These are phyloP conservation scores for Omphalotus guepiniiformis DNA, from an alignment of 768 basidiomycete species.

Conservation along the genomic window DNA sequence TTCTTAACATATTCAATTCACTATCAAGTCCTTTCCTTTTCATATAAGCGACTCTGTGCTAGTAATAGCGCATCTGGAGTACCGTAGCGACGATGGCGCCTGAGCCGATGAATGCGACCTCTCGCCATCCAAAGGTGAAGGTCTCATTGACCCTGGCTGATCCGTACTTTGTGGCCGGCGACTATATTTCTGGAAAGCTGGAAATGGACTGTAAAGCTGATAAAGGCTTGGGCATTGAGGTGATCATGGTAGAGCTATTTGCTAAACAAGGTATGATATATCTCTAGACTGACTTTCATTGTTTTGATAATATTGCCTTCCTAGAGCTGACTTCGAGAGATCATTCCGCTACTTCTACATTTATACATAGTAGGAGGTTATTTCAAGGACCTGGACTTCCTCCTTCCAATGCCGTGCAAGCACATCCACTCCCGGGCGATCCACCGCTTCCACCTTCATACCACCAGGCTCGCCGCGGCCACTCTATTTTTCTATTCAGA, in stretches of 20 bases:
- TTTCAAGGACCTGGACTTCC: slow-evolving; percentile 83
- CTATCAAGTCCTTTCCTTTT: no score
- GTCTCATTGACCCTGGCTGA: slow-evolving; percentile 59
- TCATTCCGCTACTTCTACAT: slow-evolving; percentile 76
- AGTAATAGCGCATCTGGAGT: no score
- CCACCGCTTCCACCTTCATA: slow-evolving; percentile 61
- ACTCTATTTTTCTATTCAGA: slow-evolving; percentile 77
- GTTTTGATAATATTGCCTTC: neutral
- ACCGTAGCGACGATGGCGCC: slow-evolving; percentile 16
- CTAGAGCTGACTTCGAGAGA: slow-evolving; percentile 73
- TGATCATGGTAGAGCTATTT: slow-evolving; percentile 75
- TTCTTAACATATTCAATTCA: no score
- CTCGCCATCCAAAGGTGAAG: slow-evolving; percentile 75
- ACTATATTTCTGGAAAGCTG: slow-evolving; percentile 67
- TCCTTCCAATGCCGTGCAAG: slow-evolving; percentile 78
- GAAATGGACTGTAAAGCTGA: slow-evolving; percentile 78
- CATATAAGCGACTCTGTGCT: no score
- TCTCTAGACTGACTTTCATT: neutral
- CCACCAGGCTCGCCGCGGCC: slow-evolving; percentile 69
- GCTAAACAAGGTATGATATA: slow-evolving; percentile 60
- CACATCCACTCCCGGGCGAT: slow-evolving; percentile 54
- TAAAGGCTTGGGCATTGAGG: slow-evolving; percentile 64
- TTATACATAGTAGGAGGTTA: slow-evolving; percentile 62
- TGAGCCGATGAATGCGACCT: slow-evolving; percentile 79
- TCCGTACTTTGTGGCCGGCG: slow-evolving; percentile 61